Evolutionary conservation across 768 basidiomycete species (phyloP), one percentile per base, ranked within the genome.

Genomic region (Lyophyllum semitale): DNA sequence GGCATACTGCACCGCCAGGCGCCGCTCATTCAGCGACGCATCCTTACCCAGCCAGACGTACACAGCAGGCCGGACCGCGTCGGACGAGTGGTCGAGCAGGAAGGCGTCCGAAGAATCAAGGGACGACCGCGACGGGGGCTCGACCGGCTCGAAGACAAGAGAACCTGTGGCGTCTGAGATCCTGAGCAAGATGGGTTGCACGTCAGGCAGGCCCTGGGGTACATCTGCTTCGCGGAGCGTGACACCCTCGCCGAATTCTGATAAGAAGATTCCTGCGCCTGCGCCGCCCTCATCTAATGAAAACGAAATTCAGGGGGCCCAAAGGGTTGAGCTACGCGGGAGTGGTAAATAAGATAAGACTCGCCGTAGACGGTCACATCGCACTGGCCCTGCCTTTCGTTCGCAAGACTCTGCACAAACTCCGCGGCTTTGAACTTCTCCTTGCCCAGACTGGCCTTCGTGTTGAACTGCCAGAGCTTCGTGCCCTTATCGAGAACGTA

Each of bases 371-470:
- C 82, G 12, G 71, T 71, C 11, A 80, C 65, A 23, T 81, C 71
- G 59, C 75, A 71, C 48, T 71, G 68, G 30, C 77, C 71, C 47
- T 74, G 65, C 22, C 82, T 70, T 8, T 71, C 72, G 46, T 73
- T 69, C 4, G 75, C 73, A 11, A 86, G 62, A 25, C 63, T 71
- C 59, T 74, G 76, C 3, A 77, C 80, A 68, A 86, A 86, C 60
- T 87, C 82, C 20, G 81, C 83, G 9, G 85, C 82, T 61, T 79
- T 82, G 69, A 81, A 86, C 32, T 77, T 76, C 60, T 86, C 84
- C 64, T 80, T 79, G 1, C 84, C 84, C 1, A 71, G 62, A 48
- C 83, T 83, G 6, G 68, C 67, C 55, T 76, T 77, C n/a, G 81
- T 81, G 59, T 87, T 85, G 54, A 80, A 76, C 61, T 87, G 81